phyloP scores from a whole-genome alignment of 2,329 filamentous ascomycete genomes.

The Fusarium oxysporum region DNA sequence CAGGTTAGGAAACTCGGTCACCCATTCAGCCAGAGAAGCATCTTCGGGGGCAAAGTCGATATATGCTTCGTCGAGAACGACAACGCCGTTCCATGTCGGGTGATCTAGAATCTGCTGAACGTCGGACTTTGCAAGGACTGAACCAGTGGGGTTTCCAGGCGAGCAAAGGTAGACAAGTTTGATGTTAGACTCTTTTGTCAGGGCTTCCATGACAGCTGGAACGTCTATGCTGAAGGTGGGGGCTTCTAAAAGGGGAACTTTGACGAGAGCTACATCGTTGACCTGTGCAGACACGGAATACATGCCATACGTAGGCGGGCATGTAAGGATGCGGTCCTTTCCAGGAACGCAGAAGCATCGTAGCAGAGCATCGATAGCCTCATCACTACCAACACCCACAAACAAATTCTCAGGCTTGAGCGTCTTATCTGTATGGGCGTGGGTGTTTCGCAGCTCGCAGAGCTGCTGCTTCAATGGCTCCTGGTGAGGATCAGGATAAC shows the following conservation, averaged over 20 bases:
- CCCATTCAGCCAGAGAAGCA: constrained; percentile 89
- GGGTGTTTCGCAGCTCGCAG: constrained; percentile 87
- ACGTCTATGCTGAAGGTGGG: constrained; percentile 81
- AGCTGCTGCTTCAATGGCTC: constrained; percentile 85
- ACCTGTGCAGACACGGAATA: constrained; percentile 94
- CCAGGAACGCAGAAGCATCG: constrained; percentile 93
- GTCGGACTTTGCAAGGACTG: constrained; percentile 79
- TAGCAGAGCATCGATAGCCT: constrained; percentile 94
- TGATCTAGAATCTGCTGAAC: constrained; percentile 81
- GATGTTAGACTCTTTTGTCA: constrained; percentile 72
- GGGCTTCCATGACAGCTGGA: constrained; percentile 71
- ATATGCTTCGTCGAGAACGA: constrained; percentile 96
- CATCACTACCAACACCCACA: constrained; percentile 94
- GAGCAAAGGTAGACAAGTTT: constrained; percentile 95
- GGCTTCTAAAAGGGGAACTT: constrained; percentile 81
- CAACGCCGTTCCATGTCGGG: constrained; percentile 93
- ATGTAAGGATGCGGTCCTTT: constrained; percentile 90
- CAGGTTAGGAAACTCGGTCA: constrained; percentile 91
- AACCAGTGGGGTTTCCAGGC: constrained; percentile 93
- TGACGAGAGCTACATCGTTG: constrained; percentile 89
- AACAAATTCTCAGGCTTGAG: constrained; percentile 88
- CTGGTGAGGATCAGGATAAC: constrained; percentile 98
- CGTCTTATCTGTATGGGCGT: constrained; percentile 78
- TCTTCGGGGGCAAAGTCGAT: constrained; percentile 86
- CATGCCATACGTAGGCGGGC: constrained; percentile 98